Conservation (phyloP, 192 early-diverging fungal species). For the Podila epigama region DNA sequence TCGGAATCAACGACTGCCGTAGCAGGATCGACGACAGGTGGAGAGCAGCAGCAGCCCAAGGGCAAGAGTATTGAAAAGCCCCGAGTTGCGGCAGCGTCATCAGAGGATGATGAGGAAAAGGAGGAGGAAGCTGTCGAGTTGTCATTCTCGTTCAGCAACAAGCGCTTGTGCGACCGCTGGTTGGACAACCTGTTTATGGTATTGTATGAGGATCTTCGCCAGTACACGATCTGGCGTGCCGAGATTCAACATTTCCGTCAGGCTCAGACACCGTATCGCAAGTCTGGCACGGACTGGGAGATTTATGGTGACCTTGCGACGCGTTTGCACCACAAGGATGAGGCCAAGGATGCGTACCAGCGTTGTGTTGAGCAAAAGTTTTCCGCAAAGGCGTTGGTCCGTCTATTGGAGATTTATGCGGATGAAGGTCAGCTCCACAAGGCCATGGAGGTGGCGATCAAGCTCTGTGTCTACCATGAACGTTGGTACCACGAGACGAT, state of each 20-base stretch:
- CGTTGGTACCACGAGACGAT: conserved; percentile 92
- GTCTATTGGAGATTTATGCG: conserved; percentile 81
- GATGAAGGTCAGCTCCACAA: conserved; percentile 82
- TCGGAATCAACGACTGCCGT: not conserved
- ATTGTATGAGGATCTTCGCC: conserved; percentile 92
- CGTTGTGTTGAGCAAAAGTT: conserved; percentile 90
- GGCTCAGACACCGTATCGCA: conserved; percentile 82
- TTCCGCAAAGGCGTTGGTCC: conserved; percentile 90
- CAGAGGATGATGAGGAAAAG: conserved; percentile 21
- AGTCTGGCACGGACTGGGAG: conserved; percentile 98
- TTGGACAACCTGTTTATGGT: conserved; percentile 99
- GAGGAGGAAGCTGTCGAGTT: conserved; percentile 56
- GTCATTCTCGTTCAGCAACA: conserved; percentile 85
- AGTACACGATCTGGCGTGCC: conserved; percentile 93
- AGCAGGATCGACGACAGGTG: not conserved
- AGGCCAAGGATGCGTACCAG: conserved; percentile 93
- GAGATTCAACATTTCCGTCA: conserved; percentile 82
- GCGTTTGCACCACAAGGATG: conserved; percentile 84
- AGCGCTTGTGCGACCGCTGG: conserved; percentile 99
- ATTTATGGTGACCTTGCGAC: conserved; percentile 92
- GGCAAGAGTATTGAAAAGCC: conserved; percentile 59
- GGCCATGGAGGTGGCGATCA: conserved; percentile 82
- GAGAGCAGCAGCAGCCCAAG: conserved; percentile 24
- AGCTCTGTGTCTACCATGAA: conserved; percentile 86
- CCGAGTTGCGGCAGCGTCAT: conserved; percentile 40